Conservation (phyloP, 257 asterid species). For the Nicotiana tomentosiformis region DNA sequence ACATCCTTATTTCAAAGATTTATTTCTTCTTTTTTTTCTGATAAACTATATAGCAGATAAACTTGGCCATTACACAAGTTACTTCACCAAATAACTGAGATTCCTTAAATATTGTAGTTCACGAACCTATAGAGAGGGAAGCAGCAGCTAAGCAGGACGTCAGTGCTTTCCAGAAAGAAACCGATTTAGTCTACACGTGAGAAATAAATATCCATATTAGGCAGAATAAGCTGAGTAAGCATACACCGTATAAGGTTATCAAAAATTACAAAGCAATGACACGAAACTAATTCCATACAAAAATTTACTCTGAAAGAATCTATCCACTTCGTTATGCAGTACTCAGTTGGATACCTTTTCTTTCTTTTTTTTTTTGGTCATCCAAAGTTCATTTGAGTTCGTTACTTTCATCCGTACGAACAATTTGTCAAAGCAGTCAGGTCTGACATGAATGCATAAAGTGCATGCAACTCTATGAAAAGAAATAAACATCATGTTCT, state of each 20-base stretch:
- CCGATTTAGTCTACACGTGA: slow-evolving; percentile 65
- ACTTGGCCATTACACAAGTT: slow-evolving; percentile 5
- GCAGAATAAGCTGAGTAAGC: background rate
- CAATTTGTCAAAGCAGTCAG: background rate
- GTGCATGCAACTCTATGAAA: background rate
- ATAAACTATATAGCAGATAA: background rate
- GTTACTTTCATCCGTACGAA: background rate
- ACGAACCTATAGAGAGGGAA: slow-evolving; percentile 68
- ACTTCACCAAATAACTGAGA: background rate
- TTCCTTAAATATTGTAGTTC: background rate
- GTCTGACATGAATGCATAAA: background rate
- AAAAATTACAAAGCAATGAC: background rate
- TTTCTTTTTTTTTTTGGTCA: background rate
- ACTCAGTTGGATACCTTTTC: background rate
- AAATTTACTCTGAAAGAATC: background rate
- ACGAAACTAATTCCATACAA: background rate
- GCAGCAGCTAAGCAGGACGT: slow-evolving; percentile 50
- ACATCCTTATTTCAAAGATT: background rate
- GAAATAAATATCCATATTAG: background rate
- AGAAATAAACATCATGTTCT: background rate
- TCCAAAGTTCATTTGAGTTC: background rate
- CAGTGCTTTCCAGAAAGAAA: slow-evolving; percentile 73
- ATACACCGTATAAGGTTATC: slow-evolving; percentile 8
- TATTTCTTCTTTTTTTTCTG: background rate
- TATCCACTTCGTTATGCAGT: background rate